Percentiles rank a stretch among this genome's conserved stretches.
Evolutionary conservation across 2,329 filamentous ascomycete genomes (phyloP).

Genomic region (Cercospora sp.): DNA sequence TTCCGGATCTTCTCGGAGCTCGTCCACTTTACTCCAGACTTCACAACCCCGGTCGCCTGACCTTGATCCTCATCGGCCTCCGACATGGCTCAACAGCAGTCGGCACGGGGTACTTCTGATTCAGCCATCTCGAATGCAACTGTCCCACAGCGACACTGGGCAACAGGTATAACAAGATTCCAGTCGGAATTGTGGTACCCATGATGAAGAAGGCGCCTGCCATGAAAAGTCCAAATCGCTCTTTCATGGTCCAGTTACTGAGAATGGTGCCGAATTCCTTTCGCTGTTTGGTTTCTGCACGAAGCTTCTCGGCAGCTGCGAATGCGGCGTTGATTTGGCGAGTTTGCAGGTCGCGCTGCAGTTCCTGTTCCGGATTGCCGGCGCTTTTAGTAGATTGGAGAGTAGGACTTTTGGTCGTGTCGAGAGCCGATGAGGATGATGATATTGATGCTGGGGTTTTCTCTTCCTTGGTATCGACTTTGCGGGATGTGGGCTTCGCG

Average conservation of each 20-base stretch:
- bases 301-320: constrained; percentile 13
- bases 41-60: constrained; percentile 22
- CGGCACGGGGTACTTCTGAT: constrained; percentile 31
- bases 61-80: constrained; percentile 31
- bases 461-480: background rate
- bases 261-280: background rate
- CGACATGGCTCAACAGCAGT: constrained; percentile 30
- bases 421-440: background rate
- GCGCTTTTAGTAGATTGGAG: background rate
- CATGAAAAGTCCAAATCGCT: constrained; percentile 35
- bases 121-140: constrained; percentile 31
- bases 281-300: background rate
- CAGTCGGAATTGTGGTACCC: constrained; percentile 42
- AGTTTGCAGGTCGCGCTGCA: background rate
- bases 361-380: background rate
- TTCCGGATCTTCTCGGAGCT: no score
- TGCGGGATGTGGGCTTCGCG: background rate
- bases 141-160: constrained; percentile 22
- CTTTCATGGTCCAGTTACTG: constrained; percentile 16
- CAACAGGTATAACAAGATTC: constrained; percentile 45
- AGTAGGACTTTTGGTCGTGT: background rate
- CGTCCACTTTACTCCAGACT: no score
- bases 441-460: background rate
- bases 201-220: constrained; percentile 38
- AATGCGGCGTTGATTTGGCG: constrained; percentile 14